Evolutionary conservation across 2,329 filamentous ascomycete genomes (phyloP), one percentile per base, ranked within the genome.

Genomic region (Claviceps sp.): DNA sequence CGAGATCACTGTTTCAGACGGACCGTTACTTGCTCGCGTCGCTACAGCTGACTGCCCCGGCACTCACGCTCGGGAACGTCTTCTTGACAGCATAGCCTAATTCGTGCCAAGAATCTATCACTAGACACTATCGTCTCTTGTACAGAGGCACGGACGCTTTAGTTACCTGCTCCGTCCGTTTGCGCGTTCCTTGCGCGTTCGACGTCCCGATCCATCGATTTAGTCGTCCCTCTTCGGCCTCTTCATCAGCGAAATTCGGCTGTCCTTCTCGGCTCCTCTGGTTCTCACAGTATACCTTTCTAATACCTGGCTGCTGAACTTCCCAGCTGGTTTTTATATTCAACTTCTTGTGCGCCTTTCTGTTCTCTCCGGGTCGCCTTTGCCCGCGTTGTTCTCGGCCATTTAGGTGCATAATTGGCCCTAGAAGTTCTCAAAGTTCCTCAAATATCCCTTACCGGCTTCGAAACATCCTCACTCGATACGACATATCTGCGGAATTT

Each of bases 241-340:
- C 11, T 22, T 42, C 22, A 22, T 16, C 16, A 50, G 38, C 44
- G 30, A 39, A 19, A 51, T 22, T 34, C 45, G 44, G 39, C 19
- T 45, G 39, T 48, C 30, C 48, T 42, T 30, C 38, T 54, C 47
- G 46, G 38, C 40, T 48, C 5, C 7, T 46, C 39, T 49, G 39
- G 34, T 55, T 55, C 50, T 56, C 56, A 52, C 52, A 62, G 60
- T 61, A 62, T 60, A 56, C 55, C 53, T 56, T 65, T 66, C 62
- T 66, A 66, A 66, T 66, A 65, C 57, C 61, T 52, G 61, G 62
- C 57, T 61, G 57, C 62, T 62, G 60, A 58, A 60, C 38, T 48
- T 34, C 10, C 10, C 30, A 59, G 34, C 56, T 48, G 45, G 54
- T 50, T 47, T 50, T 34, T 49, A 34, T 40, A 37, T 47, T 24